Evolutionary conservation across 2,329 filamentous ascomycete species (phyloP).

Genomic region (Cladosporium sphaerospermum): DNA sequence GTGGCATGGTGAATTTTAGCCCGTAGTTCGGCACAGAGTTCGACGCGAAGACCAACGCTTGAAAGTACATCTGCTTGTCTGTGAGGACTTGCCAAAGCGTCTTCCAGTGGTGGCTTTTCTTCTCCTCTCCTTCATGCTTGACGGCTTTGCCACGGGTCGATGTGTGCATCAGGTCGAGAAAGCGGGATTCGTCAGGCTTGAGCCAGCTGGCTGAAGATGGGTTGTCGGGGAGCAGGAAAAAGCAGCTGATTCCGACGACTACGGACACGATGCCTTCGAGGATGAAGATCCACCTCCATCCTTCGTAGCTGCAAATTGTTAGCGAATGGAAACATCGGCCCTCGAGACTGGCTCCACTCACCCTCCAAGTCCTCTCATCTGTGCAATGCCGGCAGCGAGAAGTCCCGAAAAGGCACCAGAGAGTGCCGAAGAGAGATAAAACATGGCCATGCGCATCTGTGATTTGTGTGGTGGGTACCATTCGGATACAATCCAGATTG

Average conservation of each 20-base stretch:
- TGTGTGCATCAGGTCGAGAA: constrained; percentile 61
- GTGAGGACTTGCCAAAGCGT: constrained; percentile 6
- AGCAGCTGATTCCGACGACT: constrained; percentile 41
- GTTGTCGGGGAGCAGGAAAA: constrained; percentile 48
- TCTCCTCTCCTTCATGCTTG: constrained; percentile 10
- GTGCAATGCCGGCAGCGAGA: constrained; percentile 21
- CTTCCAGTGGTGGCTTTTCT: constrained; percentile 7
- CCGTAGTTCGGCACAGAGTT: constrained; percentile 27
- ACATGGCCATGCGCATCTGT: constrained; percentile 5
- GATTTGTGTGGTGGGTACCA: constrained; percentile 21
- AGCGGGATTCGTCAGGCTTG: constrained; percentile 60
- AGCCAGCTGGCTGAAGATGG: constrained; percentile 49
- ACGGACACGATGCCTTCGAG: constrained; percentile 52
- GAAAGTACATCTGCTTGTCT: constrained; percentile 23
- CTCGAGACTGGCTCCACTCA: not conserved
- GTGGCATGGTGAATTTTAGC: constrained; percentile 36
- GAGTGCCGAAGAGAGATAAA: constrained; percentile 16
- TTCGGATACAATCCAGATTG: constrained; percentile 11
- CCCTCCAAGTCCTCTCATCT: constrained; percentile 34
- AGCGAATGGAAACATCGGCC: not conserved
- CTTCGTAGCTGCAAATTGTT: constrained; percentile 15
- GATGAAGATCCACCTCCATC: constrained; percentile 22
- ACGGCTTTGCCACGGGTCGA: constrained; percentile 38
- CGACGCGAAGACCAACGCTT: constrained; percentile 22
- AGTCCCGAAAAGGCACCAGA: constrained; percentile 22